A percentile compares a stretch with the other conserved stretches of the same genome.
phyloP scores from a whole-genome alignment of 768 basidiomycete species.

The Suillus americanus region DNA sequence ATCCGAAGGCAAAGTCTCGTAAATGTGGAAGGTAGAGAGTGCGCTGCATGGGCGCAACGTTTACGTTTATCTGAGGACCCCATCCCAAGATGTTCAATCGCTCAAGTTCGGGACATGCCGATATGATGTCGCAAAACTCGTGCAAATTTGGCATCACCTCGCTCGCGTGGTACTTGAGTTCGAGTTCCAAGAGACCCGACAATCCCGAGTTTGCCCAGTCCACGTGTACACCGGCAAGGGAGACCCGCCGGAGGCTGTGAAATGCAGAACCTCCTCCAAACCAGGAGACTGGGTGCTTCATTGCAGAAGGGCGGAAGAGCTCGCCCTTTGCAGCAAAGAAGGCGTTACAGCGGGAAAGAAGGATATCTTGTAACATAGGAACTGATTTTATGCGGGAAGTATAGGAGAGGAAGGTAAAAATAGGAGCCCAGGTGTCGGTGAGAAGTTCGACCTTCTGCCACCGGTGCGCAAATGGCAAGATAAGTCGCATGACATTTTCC shows the following conservation, averaged over 20 bases:
- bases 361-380: slow-evolving; percentile 40
- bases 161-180: slow-evolving; percentile 55
- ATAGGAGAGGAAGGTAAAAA: slow-evolving; percentile 49
- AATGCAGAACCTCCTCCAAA: slow-evolving; percentile 37
- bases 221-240: slow-evolving; percentile 57
- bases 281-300: slow-evolving; percentile 41
- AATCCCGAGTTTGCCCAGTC: slow-evolving; percentile 48
- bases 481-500: slow-evolving; percentile 43
- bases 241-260: slow-evolving; percentile 38
- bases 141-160: slow-evolving; percentile 54
- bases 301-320: slow-evolving; percentile 41
- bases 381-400: slow-evolving; percentile 33
- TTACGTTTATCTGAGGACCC: slow-evolving; percentile 40
- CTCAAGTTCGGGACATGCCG: slow-evolving; percentile 38
- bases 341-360: slow-evolving; percentile 56
- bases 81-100: slow-evolving; percentile 52
- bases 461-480: slow-evolving; percentile 44
- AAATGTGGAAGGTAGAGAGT: slow-evolving; percentile 31
- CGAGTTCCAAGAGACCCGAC: slow-evolving; percentile 43
- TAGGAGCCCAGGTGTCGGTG: slow-evolving; percentile 61
- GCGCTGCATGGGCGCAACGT: slow-evolving; percentile 3
- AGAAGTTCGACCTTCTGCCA: slow-evolving; percentile 52
- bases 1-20: slow-evolving; percentile 40
- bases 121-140: slow-evolving; percentile 45
- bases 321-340: slow-evolving; percentile 49